Evolutionary conservation across 2,329 filamentous ascomycete species (phyloP).

Genomic region (Arthrobotrys megalospora): DNA sequence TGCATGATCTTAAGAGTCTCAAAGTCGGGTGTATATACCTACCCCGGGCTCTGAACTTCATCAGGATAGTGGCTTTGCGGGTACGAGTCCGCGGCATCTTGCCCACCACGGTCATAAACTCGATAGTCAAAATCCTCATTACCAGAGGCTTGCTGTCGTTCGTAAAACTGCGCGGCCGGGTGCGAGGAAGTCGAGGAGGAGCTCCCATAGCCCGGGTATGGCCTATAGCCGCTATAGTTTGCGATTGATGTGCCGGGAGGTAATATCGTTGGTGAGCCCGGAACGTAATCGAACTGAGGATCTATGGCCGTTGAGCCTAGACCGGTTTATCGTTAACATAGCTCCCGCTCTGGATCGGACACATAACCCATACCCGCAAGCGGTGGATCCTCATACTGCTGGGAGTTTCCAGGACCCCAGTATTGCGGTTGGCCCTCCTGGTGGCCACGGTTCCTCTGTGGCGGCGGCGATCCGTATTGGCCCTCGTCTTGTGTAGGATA

Average conservation of each 20-base stretch:
- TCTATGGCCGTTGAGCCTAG: conserved; percentile 46
- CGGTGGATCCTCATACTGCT: conserved; percentile 32
- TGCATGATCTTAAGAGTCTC: conserved; percentile 37
- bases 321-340: conserved; percentile 41
- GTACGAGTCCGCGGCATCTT: conserved; percentile 36
- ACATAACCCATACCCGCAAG: conserved; percentile 46
- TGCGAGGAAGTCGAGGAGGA: conserved; percentile 32
- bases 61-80: conserved; percentile 1
- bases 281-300: conserved; percentile 30
- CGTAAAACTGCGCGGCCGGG: conserved; percentile 15
- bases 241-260: conserved; percentile 52
- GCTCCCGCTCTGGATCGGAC: conserved; percentile 32
- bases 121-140: conserved; percentile 14
- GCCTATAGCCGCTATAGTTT: conserved; percentile 40
- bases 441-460: conserved; percentile 18
- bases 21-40: conserved; percentile 48
- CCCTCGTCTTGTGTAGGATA: conserved; percentile 21
- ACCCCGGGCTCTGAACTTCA: conserved; percentile 43
- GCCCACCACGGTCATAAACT: conserved; percentile 31
- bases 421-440: conserved; percentile 30
- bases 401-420: conserved; percentile 30
- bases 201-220: conserved; percentile 39
- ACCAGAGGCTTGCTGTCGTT: conserved; percentile 16
- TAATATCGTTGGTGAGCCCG: conserved; percentile 39
- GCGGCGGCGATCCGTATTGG: background rate